A percentile compares a stretch with the other conserved stretches of the same genome.
Conservation (phyloP, 1,139 yeast species). For the Diutina sp. region DNA sequence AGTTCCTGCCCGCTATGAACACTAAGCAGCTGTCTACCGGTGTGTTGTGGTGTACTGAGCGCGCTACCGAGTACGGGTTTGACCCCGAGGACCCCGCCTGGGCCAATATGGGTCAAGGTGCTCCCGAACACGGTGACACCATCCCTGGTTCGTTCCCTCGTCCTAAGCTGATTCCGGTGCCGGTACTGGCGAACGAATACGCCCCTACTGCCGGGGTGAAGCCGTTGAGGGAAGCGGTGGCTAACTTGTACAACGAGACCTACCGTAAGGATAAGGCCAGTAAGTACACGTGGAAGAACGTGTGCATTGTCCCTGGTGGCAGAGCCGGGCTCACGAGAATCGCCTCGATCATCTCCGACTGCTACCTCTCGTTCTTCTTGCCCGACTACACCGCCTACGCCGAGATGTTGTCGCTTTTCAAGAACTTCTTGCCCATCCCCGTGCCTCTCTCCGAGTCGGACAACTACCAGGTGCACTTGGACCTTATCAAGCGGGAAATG, state of each 20-base stretch:
- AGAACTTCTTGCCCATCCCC: conserved; percentile 57
- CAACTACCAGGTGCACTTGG: conserved; percentile 46
- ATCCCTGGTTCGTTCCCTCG: conserved; percentile 49
- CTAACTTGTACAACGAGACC: conserved; percentile 44
- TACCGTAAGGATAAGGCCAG: conserved; percentile 38
- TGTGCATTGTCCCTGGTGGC: conserved; percentile 61
- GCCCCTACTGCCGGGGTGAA: conserved; percentile 56
- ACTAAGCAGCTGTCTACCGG: conserved; percentile 55
- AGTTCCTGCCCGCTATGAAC: conserved; percentile 49
- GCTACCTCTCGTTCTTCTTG: conserved; percentile 49
- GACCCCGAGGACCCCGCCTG: conserved; percentile 35
- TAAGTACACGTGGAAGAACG: conserved; percentile 52
- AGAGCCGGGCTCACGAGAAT: conserved; percentile 58
- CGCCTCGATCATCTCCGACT: conserved; percentile 51
- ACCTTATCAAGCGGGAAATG: conserved; percentile 42
- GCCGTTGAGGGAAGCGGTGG: conserved; percentile 49
- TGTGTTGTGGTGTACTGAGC: conserved; percentile 58
- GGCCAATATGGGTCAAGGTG: conserved; percentile 64
- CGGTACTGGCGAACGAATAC: conserved; percentile 43
- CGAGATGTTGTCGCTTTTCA: conserved; percentile 57
- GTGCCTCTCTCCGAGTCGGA: conserved; percentile 52
- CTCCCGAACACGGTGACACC: conserved; percentile 55
- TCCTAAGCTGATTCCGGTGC: conserved; percentile 40
- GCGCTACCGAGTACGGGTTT: conserved; percentile 51
- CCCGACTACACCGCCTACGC: conserved; percentile 66